Percentiles rank a stretch among this genome's conserved stretches.
These are phyloP conservation scores for Blastomyces percursus DNA, from an alignment of 2,329 filamentous ascomycete species.

Conservation along the genomic window DNA sequence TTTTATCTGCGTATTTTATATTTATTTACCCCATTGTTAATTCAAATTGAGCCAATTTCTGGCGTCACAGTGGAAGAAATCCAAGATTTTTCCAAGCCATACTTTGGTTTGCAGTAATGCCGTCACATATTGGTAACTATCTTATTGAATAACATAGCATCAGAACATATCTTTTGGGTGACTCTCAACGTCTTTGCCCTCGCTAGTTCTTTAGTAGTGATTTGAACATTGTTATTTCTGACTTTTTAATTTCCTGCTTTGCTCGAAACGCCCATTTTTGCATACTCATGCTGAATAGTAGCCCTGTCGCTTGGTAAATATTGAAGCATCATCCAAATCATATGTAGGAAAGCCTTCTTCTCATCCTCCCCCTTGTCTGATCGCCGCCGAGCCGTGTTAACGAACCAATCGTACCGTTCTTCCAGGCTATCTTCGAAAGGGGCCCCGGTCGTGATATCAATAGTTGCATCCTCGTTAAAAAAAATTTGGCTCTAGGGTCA, in stretches of 20 bases:
- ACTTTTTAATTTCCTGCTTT: neutral
- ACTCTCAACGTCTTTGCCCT: too few relatives aligned
- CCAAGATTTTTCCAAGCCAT: too few relatives aligned
- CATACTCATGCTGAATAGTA: conserved; percentile 14
- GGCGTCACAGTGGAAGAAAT: too few relatives aligned
- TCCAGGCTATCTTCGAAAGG: conserved; percentile 10
- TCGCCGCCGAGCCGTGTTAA: conserved; percentile 8
- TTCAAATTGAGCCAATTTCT: too few relatives aligned
- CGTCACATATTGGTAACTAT: too few relatives aligned
- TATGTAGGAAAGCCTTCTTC: conserved; percentile 12
- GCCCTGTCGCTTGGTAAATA: conserved; percentile 11
- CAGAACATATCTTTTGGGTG: too few relatives aligned
- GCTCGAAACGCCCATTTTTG: conserved; percentile 13
- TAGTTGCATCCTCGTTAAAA: conserved; percentile 13
- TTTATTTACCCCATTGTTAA: too few relatives aligned
- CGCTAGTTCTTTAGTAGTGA: too few relatives aligned
- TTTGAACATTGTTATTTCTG: too few relatives aligned
- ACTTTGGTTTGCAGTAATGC: too few relatives aligned
- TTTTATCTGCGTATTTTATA: too few relatives aligned
- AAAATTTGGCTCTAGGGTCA: conserved; percentile 10
- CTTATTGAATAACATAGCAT: too few relatives aligned
- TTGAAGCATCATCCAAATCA: conserved; percentile 5
- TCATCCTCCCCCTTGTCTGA: conserved; percentile 10
- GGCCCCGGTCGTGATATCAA: conserved; percentile 10
- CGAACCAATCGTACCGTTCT: conserved; percentile 12